phyloP scores from a whole-genome alignment of 768 basidiomycete genomes.

The Suillus tomentosus region DNA sequence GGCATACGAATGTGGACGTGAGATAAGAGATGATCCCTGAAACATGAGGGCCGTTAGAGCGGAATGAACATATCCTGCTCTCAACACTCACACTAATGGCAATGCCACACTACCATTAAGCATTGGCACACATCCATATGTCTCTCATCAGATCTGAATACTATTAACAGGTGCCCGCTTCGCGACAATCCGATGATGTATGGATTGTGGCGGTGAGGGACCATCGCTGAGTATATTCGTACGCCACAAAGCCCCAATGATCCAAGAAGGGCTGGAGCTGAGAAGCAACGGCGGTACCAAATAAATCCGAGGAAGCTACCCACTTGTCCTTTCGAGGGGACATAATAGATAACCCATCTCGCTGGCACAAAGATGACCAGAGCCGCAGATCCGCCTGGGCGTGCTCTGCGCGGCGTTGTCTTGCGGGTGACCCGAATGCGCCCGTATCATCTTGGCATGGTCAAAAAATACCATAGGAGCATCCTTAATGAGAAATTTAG shows the following conservation, averaged over 20 bases:
- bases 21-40: slow-evolving; percentile 9
- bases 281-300: slow-evolving; percentile 37
- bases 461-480: not conserved
- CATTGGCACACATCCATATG: not conserved
- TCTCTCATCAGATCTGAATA: slow-evolving; percentile 2
- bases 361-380: slow-evolving; percentile 7
- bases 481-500: slow-evolving; percentile 8
- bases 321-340: slow-evolving; percentile 13
- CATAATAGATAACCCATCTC: not conserved
- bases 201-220: slow-evolving; percentile 21
- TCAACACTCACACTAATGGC: not conserved
- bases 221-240: slow-evolving; percentile 18
- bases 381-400: not conserved
- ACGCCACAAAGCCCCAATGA: slow-evolving; percentile 33
- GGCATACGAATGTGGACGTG: slow-evolving; percentile 3
- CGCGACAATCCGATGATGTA: slow-evolving; percentile 10
- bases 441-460: slow-evolving; percentile 2
- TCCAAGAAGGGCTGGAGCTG: slow-evolving; percentile 20
- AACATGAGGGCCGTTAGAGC: slow-evolving; percentile 4
- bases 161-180: not conserved
- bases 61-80: not conserved
- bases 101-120: not conserved
- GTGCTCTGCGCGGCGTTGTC: not conserved
- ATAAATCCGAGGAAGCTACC: slow-evolving; percentile 37
- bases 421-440: not conserved